Percentiles rank a stretch among this genome's conserved stretches.
Evolutionary conservation across 108 stramenopile species (phyloP).

Genomic region (Mayamaea pseudoterrestris): DNA sequence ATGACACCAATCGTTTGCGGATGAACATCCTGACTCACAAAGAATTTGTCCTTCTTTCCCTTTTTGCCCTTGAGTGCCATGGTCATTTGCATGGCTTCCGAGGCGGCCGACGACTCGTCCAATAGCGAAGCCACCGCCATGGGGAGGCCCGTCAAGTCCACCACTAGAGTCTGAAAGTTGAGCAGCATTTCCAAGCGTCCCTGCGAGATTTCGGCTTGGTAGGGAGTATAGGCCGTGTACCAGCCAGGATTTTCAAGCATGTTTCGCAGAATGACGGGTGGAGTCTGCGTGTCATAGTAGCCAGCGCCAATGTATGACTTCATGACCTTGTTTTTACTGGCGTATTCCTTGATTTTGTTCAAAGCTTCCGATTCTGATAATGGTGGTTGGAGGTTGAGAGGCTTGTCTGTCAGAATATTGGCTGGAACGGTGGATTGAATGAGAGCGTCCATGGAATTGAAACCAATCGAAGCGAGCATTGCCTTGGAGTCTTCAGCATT

Average conservation of each 20-base stretch:
- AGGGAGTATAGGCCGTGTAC: slow-evolving; percentile 99
- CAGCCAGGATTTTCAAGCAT: slow-evolving; percentile 99
- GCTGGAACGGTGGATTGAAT: slow-evolving; percentile 87
- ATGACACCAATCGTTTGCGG: slow-evolving; percentile 94
- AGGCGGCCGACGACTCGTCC: slow-evolving; percentile 94
- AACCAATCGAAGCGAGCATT: slow-evolving; percentile 87
- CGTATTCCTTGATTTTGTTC: slow-evolving; percentile 32
- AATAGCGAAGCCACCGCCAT: slow-evolving; percentile 93
- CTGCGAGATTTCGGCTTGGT: slow-evolving; percentile 99
- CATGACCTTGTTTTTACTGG: slow-evolving; percentile 86
- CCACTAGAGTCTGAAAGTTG: slow-evolving; percentile 97
- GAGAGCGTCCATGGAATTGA: slow-evolving; percentile 77
- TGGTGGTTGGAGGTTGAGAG: slow-evolving; percentile 68
- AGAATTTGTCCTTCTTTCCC: slow-evolving; percentile 86
- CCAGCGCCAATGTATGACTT: slow-evolving; percentile 97
- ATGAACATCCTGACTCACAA: slow-evolving; percentile 86
- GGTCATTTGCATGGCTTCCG: slow-evolving; percentile 98
- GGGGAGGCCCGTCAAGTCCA: slow-evolving; percentile 95
- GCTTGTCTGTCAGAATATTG: slow-evolving; percentile 60
- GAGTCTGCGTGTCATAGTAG: slow-evolving; percentile 93
- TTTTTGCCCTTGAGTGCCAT: slow-evolving; percentile 80
- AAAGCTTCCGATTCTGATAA: slow-evolving; percentile 91
- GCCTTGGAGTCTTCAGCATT: slow-evolving; percentile 46
- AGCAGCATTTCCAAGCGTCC: slow-evolving; percentile 97
- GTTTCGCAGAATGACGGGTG: slow-evolving; percentile 92